Percentiles rank a stretch among this genome's conserved stretches.
Conservation (phyloP, 768 basidiomycete species). For the Cyclocybe cylindracea region DNA sequence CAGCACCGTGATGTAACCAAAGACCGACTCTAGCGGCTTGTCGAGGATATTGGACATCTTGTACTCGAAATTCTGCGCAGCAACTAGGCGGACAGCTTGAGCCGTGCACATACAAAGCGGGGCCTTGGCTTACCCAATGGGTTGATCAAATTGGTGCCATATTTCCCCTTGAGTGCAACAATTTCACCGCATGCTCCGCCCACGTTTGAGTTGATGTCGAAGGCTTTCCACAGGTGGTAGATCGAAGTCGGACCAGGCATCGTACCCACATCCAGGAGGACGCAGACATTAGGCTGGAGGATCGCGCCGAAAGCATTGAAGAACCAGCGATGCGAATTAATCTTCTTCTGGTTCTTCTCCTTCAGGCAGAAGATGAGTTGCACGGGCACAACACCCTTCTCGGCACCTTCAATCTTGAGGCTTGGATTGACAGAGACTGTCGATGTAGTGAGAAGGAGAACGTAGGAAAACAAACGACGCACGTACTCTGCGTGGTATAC, state of each 20-base stretch:
- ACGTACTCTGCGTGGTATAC: constrained; percentile 87
- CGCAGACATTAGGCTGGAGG: constrained; percentile 89
- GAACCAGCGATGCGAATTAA: constrained; percentile 94
- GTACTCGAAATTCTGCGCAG: constrained; percentile 93
- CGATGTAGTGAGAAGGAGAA: not conserved
- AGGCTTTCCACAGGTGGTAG: constrained; percentile 94
- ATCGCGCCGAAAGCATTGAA: constrained; percentile 88
- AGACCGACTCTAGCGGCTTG: constrained; percentile 87
- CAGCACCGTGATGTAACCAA: constrained; percentile 93
- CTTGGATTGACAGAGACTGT: constrained; percentile 80
- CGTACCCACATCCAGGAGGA: constrained; percentile 82
- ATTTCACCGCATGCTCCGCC: constrained; percentile 97
- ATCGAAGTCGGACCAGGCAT: constrained; percentile 87
- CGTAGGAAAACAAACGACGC: not conserved
- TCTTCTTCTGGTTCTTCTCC: constrained; percentile 94
- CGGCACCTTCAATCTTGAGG: constrained; percentile 78
- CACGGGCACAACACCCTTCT: constrained; percentile 82
- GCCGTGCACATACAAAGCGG: not conserved
- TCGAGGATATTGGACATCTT: constrained; percentile 94
- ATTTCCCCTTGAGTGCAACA: constrained; percentile 87
- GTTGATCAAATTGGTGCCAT: constrained; percentile 75
- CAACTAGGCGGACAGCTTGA: constrained; percentile 42
- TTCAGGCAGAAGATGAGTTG: constrained; percentile 93
- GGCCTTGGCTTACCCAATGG: constrained; percentile 46
- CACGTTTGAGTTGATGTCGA: constrained; percentile 89